Evolutionary conservation across 2,329 filamentous ascomycete species (phyloP).

Genomic region (Cordyceps cateniannulata): DNA sequence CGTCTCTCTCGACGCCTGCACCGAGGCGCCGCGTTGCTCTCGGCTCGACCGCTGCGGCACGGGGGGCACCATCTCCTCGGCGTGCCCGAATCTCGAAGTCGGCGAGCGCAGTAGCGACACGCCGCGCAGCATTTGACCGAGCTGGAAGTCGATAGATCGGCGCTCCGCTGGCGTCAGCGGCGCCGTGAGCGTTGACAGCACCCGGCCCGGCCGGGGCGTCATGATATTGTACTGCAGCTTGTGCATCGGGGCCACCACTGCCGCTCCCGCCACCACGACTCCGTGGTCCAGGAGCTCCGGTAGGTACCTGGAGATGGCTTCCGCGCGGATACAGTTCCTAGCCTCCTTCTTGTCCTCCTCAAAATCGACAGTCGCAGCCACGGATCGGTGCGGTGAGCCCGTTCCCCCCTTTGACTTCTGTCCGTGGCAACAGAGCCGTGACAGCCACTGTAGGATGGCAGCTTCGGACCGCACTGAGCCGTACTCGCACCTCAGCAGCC

Average conservation of each 20-base stretch:
- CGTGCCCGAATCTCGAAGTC: constrained; percentile 40
- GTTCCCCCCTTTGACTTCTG: not conserved
- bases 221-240: constrained; percentile 38
- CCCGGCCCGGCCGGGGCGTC: constrained; percentile 29
- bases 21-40: not conserved
- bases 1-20: not conserved
- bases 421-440: constrained; percentile 14
- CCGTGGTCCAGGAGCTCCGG: constrained; percentile 24
- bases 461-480: constrained; percentile 39
- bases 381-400: not conserved
- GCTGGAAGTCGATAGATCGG: constrained; percentile 37
- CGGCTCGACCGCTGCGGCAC: constrained; percentile 10
- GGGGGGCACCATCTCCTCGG: constrained; percentile 22
- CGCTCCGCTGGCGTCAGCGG: constrained; percentile 31
- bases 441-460: constrained; percentile 39
- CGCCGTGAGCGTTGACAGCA: constrained; percentile 29
- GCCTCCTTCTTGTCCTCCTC: constrained; percentile 3
- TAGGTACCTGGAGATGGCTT: constrained; percentile 16
- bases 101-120: constrained; percentile 40
- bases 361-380: not conserved
- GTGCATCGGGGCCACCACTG: constrained; percentile 19
- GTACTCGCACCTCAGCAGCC: constrained; percentile 42
- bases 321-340: not conserved
- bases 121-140: constrained; percentile 37
- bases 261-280: not conserved